Conservation (phyloP, 805 yeast genomes). For the Yarrowia sp. region DNA sequence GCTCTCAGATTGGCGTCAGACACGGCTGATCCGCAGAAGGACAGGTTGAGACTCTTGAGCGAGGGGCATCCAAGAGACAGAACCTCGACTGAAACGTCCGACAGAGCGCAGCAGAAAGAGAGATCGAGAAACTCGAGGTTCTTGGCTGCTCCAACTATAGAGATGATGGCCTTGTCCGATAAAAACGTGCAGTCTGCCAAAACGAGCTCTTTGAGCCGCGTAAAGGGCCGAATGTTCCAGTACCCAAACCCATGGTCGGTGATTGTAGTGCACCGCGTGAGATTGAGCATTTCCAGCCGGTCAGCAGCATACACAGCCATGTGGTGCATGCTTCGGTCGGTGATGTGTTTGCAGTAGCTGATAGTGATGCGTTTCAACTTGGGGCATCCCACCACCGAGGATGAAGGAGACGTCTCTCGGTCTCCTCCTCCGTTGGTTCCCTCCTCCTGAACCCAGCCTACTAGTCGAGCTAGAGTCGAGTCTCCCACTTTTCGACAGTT, state of each 20-base stretch:
- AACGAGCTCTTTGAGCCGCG: constrained; percentile 59
- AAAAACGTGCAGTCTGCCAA: constrained; percentile 77
- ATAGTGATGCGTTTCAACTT: constrained; percentile 61
- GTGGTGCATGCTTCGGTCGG: constrained; percentile 71
- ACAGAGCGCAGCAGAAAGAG: constrained; percentile 76
- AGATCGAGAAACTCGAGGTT: constrained; percentile 63
- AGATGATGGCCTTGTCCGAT: constrained; percentile 67
- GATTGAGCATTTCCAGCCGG: constrained; percentile 62
- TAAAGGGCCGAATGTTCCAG: constrained; percentile 65
- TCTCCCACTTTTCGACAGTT: constrained; percentile 79
- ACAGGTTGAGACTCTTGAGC: constrained; percentile 61
- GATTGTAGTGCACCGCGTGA: constrained; percentile 78
- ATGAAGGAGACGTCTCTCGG: constrained; percentile 38
- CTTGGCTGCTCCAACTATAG: constrained; percentile 67
- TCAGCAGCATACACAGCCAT: constrained; percentile 65
- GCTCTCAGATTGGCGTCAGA: constrained; percentile 72
- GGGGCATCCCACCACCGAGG: constrained; percentile 61
- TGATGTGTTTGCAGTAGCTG: constrained; percentile 78
- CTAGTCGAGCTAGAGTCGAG: constrained; percentile 70
- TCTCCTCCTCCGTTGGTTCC: not conserved
- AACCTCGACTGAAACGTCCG: constrained; percentile 72
- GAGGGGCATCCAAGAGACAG: constrained; percentile 70
- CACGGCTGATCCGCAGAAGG: constrained; percentile 82
- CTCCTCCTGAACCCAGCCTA: constrained; percentile 58
- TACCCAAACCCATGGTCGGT: constrained; percentile 74